Evolutionary conservation across 2,329 filamentous ascomycete species (phyloP).

Genomic region (Graphilbum ipis-grandicollis): DNA sequence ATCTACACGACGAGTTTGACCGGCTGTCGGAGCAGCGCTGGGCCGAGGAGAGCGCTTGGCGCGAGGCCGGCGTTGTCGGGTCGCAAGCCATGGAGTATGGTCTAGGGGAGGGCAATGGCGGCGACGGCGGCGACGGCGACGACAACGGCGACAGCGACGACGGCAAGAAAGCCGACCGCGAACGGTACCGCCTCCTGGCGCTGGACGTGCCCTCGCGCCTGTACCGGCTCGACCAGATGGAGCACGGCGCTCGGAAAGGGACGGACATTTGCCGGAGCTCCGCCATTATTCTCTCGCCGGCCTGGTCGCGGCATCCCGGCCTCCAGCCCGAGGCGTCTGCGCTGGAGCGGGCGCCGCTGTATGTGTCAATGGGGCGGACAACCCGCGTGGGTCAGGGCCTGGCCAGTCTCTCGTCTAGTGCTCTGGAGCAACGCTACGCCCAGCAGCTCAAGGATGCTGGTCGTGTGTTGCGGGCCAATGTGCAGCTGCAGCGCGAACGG

Average conservation of each 20-base stretch:
- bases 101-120: neutral
- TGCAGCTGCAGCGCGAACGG: neutral
- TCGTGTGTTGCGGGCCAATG: conserved; percentile 2
- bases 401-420: conserved; percentile 8
- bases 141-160: conserved; percentile 14
- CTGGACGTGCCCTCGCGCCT: conserved; percentile 33
- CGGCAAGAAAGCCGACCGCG: neutral
- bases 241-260: no score
- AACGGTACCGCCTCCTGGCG: conserved; percentile 25
- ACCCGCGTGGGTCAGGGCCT: conserved; percentile 7
- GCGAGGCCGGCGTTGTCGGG: conserved; percentile 17
- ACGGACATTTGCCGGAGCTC: conserved; percentile 21
- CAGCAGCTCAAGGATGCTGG: conserved; percentile 4
- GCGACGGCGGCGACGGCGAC: conserved; percentile 4
- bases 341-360: conserved; percentile 25
- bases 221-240: conserved; percentile 25
- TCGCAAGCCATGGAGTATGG: conserved; percentile 17
- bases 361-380: conserved; percentile 13
- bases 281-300: conserved; percentile 37
- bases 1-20: conserved; percentile 30
- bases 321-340: conserved; percentile 22
- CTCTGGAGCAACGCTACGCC: conserved; percentile 14
- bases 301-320: conserved; percentile 26
- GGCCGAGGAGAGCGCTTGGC: conserved; percentile 13
- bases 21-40: conserved; percentile 18